Evolutionary conservation across 768 basidiomycete species (phyloP).

Genomic region (Asterophora parasitica): DNA sequence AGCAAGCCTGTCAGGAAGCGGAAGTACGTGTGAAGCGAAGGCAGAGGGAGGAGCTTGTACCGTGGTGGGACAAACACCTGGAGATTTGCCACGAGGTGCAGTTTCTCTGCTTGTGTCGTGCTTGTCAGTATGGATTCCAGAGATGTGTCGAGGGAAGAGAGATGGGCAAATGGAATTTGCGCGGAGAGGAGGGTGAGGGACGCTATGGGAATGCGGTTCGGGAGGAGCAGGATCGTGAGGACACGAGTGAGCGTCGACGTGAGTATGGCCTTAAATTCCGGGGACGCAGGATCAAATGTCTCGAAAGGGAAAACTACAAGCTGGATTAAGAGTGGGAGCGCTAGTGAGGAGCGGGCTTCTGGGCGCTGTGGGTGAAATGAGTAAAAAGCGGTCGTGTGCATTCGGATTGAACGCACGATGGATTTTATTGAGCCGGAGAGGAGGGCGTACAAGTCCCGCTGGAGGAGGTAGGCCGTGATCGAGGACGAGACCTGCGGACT

Average conservation of each 20-base stretch:
- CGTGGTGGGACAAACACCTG: constrained; percentile 59
- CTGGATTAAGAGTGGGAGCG: constrained; percentile 42
- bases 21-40: constrained; percentile 50
- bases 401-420: constrained; percentile 40
- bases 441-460: constrained; percentile 41
- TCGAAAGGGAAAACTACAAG: constrained; percentile 41
- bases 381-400: no score
- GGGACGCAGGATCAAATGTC: constrained; percentile 19
- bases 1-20: constrained; percentile 47
- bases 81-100: constrained; percentile 73
- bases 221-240: constrained; percentile 71
- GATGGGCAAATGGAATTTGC: constrained; percentile 48
- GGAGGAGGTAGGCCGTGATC: constrained; percentile 43
- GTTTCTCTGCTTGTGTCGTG: constrained; percentile 27
- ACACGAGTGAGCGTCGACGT: constrained; percentile 31
- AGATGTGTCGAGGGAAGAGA: constrained; percentile 24
- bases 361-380: constrained; percentile 38
- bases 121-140: constrained; percentile 21
- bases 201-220: constrained; percentile 62
- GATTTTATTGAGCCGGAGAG: constrained; percentile 35
- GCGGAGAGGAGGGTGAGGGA: constrained; percentile 63
- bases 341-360: constrained; percentile 51
- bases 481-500: constrained; percentile 26
- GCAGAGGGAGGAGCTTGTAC: constrained; percentile 43
- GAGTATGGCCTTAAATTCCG: constrained; percentile 35